These are phyloP conservation scores for Plectosphaerella plurivora DNA, from an alignment of 2,329 filamentous ascomycete species.

Conservation along the genomic window DNA sequence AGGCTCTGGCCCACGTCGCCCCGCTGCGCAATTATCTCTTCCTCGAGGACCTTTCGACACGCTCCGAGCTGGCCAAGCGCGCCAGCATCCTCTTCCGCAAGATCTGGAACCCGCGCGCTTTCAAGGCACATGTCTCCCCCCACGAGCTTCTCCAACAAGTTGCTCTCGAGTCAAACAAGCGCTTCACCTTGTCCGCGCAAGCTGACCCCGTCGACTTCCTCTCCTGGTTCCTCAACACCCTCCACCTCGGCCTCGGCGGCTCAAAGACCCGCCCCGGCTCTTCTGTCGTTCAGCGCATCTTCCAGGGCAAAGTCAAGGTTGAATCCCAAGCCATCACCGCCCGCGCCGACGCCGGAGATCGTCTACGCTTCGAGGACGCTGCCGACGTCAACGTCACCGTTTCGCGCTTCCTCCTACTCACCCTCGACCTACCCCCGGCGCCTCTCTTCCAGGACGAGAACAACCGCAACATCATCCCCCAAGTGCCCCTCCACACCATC, in stretches of 20 bases:
- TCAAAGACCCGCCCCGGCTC: constrained; percentile 80
- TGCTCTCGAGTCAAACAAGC: constrained; percentile 82
- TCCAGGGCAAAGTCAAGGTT: constrained; percentile 87
- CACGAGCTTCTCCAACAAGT: constrained; percentile 97
- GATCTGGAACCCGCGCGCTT: constrained; percentile 95
- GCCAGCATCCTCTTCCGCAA: constrained; percentile 90
- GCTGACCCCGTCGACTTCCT: constrained; percentile 96
- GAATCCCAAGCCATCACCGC: constrained; percentile 93
- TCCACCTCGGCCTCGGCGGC: constrained; percentile 87
- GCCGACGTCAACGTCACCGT: constrained; percentile 73
- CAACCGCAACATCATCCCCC: constrained; percentile 93
- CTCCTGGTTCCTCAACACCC: constrained; percentile 94
- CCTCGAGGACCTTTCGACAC: constrained; percentile 72
- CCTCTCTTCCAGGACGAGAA: constrained; percentile 95
- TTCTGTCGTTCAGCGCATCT: constrained; percentile 86
- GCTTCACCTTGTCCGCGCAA: constrained; percentile 84
- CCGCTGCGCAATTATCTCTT: constrained; percentile 91
- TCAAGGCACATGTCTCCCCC: constrained; percentile 94
- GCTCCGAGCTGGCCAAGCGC: constrained; percentile 76
- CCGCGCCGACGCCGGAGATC: constrained; percentile 80
- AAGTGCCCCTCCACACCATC: constrained; percentile 77
- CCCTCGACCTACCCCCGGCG: constrained; percentile 84
- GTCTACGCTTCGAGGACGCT: constrained; percentile 88
- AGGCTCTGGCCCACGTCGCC: constrained; percentile 83
- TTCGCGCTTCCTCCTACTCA: constrained; percentile 84